These are phyloP conservation scores for Diaporthe caulivora DNA, from an alignment of 2,329 filamentous ascomycete genomes.

Conservation along the genomic window DNA sequence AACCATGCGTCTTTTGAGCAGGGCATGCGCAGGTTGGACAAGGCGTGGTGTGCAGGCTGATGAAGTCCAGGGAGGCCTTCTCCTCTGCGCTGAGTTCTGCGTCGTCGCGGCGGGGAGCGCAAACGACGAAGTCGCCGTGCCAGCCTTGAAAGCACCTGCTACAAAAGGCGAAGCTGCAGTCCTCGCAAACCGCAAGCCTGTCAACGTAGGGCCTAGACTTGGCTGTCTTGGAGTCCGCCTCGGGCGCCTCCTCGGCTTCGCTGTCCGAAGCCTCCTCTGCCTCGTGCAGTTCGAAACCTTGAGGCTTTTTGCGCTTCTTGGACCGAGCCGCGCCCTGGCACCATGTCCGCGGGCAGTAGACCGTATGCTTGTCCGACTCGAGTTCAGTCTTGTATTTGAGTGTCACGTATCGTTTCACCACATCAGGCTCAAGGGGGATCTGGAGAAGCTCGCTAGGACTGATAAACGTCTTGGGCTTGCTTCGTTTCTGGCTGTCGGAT, in stretches of 20 bases:
- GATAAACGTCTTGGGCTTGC: slow-evolving; percentile 76
- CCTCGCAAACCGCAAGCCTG: slow-evolving; percentile 85
- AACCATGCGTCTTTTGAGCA: slow-evolving; percentile 91
- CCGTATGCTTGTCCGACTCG: slow-evolving; percentile 89
- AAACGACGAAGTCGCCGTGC: slow-evolving; percentile 88
- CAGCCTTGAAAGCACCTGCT: slow-evolving; percentile 78
- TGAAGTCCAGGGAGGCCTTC: slow-evolving; percentile 86
- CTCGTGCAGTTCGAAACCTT: slow-evolving; percentile 72
- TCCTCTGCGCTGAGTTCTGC: slow-evolving; percentile 86
- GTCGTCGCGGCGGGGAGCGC: slow-evolving; percentile 73
- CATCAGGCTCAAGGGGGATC: slow-evolving; percentile 77
- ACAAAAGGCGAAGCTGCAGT: slow-evolving; percentile 93
- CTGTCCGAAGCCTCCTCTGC: slow-evolving; percentile 66
- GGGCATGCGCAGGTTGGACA: slow-evolving; percentile 91
- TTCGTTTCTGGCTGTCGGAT: slow-evolving; percentile 56
- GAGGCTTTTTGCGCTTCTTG: slow-evolving; percentile 78
- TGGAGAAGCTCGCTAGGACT: slow-evolving; percentile 87
- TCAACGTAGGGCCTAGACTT: slow-evolving; percentile 64
- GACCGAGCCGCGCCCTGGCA: slow-evolving; percentile 90
- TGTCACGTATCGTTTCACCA: slow-evolving; percentile 86
- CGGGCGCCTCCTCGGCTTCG: slow-evolving; percentile 55
- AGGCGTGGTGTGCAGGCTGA: slow-evolving; percentile 83
- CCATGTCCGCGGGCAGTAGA: slow-evolving; percentile 93
- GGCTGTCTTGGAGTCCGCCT: slow-evolving; percentile 43
- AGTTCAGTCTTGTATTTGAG: slow-evolving; percentile 94